phyloP scores from a whole-genome alignment of 169 alveolate genomes.

The Eimeria falciformis region DNA sequence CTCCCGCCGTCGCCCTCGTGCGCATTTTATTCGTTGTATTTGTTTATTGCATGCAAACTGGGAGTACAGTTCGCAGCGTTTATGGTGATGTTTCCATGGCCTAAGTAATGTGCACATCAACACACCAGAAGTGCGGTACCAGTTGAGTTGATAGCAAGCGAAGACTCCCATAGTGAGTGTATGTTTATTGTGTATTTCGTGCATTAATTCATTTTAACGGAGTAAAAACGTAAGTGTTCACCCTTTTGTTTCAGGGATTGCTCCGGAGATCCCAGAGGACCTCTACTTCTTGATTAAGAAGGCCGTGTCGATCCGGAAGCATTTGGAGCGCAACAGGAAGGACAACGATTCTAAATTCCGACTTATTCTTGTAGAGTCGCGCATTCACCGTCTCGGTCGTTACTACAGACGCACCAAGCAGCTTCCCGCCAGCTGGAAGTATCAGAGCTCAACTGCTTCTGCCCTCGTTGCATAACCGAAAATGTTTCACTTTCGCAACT shows the following conservation, averaged over 20 bases:
- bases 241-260: constrained; percentile 87
- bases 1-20: constrained; percentile 38
- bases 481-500: no score
- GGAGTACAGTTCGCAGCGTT: no score
- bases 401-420: constrained; percentile 97
- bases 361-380: constrained; percentile 97
- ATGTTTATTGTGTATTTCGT: neutral
- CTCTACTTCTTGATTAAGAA: constrained; percentile 97
- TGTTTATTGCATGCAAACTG: no score
- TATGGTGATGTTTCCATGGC: no score
- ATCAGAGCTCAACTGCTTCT: constrained; percentile 79
- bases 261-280: constrained; percentile 99
- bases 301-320: constrained; percentile 99
- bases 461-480: constrained; percentile 72
- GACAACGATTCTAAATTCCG: constrained; percentile 98
- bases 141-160: no score
- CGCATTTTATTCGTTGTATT: neutral
- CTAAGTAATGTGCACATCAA: no score
- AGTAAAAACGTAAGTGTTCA: neutral
- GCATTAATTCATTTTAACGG: neutral
- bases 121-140: no score
- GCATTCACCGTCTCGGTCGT: constrained; percentile 98
- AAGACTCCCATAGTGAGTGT: no score
- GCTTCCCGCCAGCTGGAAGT: constrained; percentile 99
- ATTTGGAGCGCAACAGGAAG: constrained; percentile 96